Evolutionary conservation across 805 yeast species (phyloP).

Genomic region (Helenozyma baotianmanensis): DNA sequence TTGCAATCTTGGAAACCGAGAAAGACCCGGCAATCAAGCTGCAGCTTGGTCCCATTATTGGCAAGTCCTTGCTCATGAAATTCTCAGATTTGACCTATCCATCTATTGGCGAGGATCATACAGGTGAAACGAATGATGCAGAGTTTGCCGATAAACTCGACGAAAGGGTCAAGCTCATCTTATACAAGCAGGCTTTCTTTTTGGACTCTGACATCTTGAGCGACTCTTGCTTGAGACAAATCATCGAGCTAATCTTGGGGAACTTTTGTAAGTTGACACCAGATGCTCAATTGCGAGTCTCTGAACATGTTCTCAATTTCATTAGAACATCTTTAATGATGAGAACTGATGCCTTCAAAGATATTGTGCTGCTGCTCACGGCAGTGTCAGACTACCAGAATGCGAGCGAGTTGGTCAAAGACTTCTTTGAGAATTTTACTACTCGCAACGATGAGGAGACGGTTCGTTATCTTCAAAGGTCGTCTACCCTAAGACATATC

Average conservation of each 20-base stretch:
- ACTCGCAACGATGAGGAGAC: constrained; percentile 38
- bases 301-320: constrained; percentile 31
- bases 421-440: constrained; percentile 27
- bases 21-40: neutral
- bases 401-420: constrained; percentile 13
- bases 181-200: constrained; percentile 31
- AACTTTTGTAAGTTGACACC: constrained; percentile 16
- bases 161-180: constrained; percentile 23
- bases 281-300: constrained; percentile 13
- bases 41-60: constrained; percentile 15
- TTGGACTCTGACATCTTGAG: constrained; percentile 28
- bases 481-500: constrained; percentile 25
- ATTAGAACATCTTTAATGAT: constrained; percentile 32
- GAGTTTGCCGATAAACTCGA: constrained; percentile 10
- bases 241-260: constrained; percentile 33
- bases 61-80: constrained; percentile 24
- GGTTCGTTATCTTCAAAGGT: constrained; percentile 21
- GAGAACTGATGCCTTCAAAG: constrained; percentile 22
- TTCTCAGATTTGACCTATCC: constrained; percentile 20
- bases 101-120: neutral
- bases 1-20: constrained; percentile 28
- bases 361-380: constrained; percentile 14
- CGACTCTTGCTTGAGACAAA: constrained; percentile 26
- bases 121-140: constrained; percentile 7
- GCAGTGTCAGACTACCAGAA: constrained; percentile 15